Evolutionary conservation across 805 yeast species (phyloP).

Genomic region (Kodamaea fukazawae): DNA sequence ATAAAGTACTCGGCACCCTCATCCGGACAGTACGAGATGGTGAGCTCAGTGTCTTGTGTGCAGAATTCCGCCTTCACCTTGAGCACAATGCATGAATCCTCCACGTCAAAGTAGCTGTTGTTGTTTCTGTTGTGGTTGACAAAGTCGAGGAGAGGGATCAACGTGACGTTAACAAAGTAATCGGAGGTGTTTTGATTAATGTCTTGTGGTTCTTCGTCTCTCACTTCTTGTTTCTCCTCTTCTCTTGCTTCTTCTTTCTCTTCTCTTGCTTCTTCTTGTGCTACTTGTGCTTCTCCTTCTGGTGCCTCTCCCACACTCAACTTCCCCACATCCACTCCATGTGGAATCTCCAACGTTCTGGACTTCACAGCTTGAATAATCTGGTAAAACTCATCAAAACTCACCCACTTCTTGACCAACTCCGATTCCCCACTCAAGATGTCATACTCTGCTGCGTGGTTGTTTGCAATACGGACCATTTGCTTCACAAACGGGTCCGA

Average conservation of each 20-base stretch:
- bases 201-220: not conserved
- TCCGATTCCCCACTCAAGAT: constrained; percentile 14
- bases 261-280: not conserved
- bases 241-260: too few relatives aligned
- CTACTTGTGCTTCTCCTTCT: not conserved
- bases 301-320: not conserved
- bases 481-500: constrained; percentile 12
- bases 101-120: constrained; percentile 64
- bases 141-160: constrained; percentile 68
- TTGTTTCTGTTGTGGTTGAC: constrained; percentile 54
- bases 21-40: constrained; percentile 24
- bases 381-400: constrained; percentile 25
- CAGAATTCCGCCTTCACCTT: constrained; percentile 9
- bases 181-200: too few relatives aligned
- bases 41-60: constrained; percentile 17
- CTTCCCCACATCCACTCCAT: constrained; percentile 16
- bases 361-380: constrained; percentile 51
- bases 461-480: constrained; percentile 3
- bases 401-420: constrained; percentile 8
- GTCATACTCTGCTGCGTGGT: constrained; percentile 15
- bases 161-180: constrained; percentile 48
- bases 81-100: constrained; percentile 41
- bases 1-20: constrained; percentile 25
- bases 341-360: constrained; percentile 65
- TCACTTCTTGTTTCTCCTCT: too few relatives aligned